These are phyloP conservation scores for Linnemannia exigua DNA, from an alignment of 192 early-diverging fungal genomes.

Conservation along the genomic window DNA sequence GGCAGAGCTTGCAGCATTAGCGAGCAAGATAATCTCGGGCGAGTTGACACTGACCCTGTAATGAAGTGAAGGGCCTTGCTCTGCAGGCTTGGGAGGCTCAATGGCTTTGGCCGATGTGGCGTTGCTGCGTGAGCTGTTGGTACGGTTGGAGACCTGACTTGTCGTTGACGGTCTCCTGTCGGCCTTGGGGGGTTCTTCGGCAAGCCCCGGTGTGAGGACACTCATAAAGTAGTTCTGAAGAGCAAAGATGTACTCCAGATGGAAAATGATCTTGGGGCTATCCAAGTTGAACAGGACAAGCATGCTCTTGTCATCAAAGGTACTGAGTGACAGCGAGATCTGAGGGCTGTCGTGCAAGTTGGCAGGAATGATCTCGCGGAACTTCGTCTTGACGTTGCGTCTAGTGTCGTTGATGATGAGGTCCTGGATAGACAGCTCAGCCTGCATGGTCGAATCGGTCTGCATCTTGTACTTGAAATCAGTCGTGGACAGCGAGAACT, in stretches of 20 bases:
- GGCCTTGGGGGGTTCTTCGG: neutral
- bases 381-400: slow-evolving; percentile 79
- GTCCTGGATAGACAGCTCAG: slow-evolving; percentile 77
- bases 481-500: slow-evolving; percentile 64
- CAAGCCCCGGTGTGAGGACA: slow-evolving; percentile 57
- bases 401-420: slow-evolving; percentile 88
- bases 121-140: slow-evolving; percentile 11
- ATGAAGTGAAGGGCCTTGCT: slow-evolving; percentile 62
- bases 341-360: slow-evolving; percentile 73
- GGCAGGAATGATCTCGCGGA: slow-evolving; percentile 87
- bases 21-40: slow-evolving; percentile 89
- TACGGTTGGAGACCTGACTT: slow-evolving; percentile 7
- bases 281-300: slow-evolving; percentile 83
- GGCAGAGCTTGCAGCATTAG: slow-evolving; percentile 72
- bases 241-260: slow-evolving; percentile 89
- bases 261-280: slow-evolving; percentile 86
- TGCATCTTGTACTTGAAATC: slow-evolving; percentile 68
- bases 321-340: slow-evolving; percentile 62
- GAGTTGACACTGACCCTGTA: slow-evolving; percentile 85
- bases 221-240: slow-evolving; percentile 83
- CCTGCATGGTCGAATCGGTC: slow-evolving; percentile 74
- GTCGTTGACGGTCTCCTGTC: slow-evolving; percentile 6
- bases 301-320: slow-evolving; percentile 60
- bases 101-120: slow-evolving; percentile 11
- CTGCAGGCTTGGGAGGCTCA: slow-evolving; percentile 41